Evolutionary conservation across 805 yeast species (phyloP).

Genomic region (Cyberlindnera samutprakarnensis): DNA sequence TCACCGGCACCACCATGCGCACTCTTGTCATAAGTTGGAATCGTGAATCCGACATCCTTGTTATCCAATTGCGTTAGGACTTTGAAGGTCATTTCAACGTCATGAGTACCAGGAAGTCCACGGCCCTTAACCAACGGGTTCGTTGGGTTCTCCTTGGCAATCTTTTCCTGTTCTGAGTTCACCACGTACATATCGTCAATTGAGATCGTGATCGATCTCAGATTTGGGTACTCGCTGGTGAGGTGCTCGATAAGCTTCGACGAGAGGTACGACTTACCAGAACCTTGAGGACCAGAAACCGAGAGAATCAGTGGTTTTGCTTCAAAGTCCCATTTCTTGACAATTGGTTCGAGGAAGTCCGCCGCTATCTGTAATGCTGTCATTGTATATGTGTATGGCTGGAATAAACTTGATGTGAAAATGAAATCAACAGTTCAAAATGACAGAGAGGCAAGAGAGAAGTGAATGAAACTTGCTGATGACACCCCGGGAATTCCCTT

Average conservation of each 20-base stretch:
- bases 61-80: slow-evolving; percentile 27
- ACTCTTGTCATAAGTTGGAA: slow-evolving; percentile 80
- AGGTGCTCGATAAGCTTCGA: slow-evolving; percentile 30
- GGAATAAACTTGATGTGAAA: too few species aligned
- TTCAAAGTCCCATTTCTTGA: slow-evolving; percentile 23
- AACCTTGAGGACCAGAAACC: slow-evolving; percentile 58
- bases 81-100: slow-evolving; percentile 30
- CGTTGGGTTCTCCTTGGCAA: slow-evolving; percentile 33
- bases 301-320: slow-evolving; percentile 34
- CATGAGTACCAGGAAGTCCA: slow-evolving; percentile 95
- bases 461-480: too few species aligned
- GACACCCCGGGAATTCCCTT: too few species aligned
- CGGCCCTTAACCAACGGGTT: slow-evolving; percentile 65
- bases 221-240: slow-evolving; percentile 25
- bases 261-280: slow-evolving; percentile 63
- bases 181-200: slow-evolving; percentile 84
- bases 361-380: slow-evolving; percentile 5
- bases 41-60: slow-evolving; percentile 23
- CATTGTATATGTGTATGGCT: slow-evolving; percentile 1
- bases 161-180: slow-evolving; percentile 45
- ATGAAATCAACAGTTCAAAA: too few species aligned
- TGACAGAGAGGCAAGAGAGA: too few species aligned
- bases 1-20: slow-evolving; percentile 72
- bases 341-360: slow-evolving; percentile 23
- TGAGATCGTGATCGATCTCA: slow-evolving; percentile 46